phyloP scores from a whole-genome alignment of 2,329 filamentous ascomycete species.

The Colletotrichum destructivum region DNA sequence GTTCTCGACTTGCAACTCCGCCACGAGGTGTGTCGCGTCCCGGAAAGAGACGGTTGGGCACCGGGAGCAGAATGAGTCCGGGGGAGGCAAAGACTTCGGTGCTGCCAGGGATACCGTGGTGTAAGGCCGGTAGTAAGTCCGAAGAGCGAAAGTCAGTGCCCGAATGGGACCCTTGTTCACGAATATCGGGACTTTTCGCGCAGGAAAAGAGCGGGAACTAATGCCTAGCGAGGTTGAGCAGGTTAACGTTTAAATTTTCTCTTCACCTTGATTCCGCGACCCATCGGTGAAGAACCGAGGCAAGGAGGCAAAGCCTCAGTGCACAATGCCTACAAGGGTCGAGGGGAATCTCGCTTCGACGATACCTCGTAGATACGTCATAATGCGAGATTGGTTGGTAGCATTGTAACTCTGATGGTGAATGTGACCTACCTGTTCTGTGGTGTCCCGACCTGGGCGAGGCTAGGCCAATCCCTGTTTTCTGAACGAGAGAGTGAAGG shows the following conservation, averaged over 20 bases:
- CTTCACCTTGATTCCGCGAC: neutral
- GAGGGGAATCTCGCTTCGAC: conserved; percentile 26
- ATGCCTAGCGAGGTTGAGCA: neutral
- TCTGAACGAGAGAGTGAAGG: conserved; percentile 6
- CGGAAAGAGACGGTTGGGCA: neutral
- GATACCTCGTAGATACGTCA: conserved; percentile 9
- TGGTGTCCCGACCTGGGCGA: neutral
- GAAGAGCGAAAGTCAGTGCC: neutral
- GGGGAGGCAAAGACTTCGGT: neutral
- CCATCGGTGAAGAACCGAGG: neutral
- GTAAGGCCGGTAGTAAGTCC: neutral
- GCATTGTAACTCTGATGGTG: conserved; percentile 8
- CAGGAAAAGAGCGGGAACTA: conserved; percentile 8
- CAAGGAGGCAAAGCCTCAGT: neutral
- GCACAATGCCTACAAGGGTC: neutral
- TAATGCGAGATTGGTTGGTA: conserved; percentile 26
- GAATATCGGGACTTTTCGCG: conserved; percentile 28
- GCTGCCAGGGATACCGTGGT: neutral
- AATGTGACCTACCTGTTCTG: conserved; percentile 33
- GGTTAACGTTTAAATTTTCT: neutral
- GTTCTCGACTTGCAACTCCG: conserved; percentile 21
- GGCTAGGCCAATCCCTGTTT: conserved; percentile 25
- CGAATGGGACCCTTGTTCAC: neutral
- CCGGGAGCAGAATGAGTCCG: conserved; percentile 32
- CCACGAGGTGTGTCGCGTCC: conserved; percentile 17